Evolutionary conservation across 305 asterid species (phyloP).

Genomic region (Nicotiana rustica): DNA sequence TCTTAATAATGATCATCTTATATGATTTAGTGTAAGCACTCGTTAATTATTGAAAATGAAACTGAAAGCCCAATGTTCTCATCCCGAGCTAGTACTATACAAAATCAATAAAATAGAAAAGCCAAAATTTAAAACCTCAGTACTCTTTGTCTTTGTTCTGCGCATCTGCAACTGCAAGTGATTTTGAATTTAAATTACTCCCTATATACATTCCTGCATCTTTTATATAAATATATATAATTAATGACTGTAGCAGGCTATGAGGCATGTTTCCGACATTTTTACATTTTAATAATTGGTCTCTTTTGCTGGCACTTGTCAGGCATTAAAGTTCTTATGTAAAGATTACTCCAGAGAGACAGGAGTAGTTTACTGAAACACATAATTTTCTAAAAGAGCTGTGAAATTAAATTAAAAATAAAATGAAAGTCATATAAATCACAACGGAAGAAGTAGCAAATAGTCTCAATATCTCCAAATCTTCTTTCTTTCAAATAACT

Average conservation of each 20-base stretch:
- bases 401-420: too few relatives aligned
- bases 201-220: neutral
- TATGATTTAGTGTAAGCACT: too few relatives aligned
- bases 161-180: neutral
- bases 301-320: constrained; percentile 23
- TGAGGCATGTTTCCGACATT: constrained; percentile 17
- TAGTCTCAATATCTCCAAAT: neutral
- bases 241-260: constrained; percentile 7
- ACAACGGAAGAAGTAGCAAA: neutral
- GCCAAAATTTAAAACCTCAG: neutral
- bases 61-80: too few relatives aligned
- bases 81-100: neutral
- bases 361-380: too few relatives aligned
- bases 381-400: too few relatives aligned
- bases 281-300: neutral
- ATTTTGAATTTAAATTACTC: constrained; percentile 26
- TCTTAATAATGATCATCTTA: too few relatives aligned
- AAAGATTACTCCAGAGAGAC: neutral
- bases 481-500: neutral
- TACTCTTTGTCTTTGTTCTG: neutral
- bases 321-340: neutral
- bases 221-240: constrained; percentile 1
- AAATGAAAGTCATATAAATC: neutral
- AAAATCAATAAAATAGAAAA: neutral
- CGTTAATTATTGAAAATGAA: too few relatives aligned